Percentiles rank a stretch among this genome's conserved stretches.
These are phyloP conservation scores for Pterocarpus macrocarpus DNA, from an alignment of 306 rosid genomes.

Conservation along the genomic window DNA sequence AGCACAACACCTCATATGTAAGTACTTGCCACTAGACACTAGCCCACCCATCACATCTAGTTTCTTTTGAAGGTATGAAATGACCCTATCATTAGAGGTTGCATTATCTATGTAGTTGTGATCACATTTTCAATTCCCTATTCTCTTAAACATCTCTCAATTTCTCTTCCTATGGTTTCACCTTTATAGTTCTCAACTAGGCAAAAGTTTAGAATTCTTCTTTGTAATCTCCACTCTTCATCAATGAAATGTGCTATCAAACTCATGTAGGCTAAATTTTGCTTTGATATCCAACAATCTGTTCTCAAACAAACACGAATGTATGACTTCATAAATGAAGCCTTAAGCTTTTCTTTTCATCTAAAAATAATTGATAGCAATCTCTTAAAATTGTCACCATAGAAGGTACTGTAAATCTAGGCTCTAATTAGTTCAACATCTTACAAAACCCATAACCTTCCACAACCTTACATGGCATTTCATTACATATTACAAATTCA, in stretches of 20 bases:
- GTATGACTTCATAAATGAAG: too few species aligned
- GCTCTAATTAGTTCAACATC: not conserved
- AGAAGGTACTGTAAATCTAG: not conserved
- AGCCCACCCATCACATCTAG: not conserved
- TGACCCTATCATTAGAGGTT: conserved; percentile 2
- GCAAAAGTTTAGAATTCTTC: conserved; percentile 5
- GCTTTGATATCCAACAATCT: conserved; percentile 3
- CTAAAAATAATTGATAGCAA: too few species aligned
- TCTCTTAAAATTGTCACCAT: not conserved
- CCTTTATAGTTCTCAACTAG: not conserved
- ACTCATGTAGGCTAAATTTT: not conserved
- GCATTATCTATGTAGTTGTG: conserved; percentile 5
- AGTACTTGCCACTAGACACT: not conserved
- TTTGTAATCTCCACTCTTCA: not conserved
- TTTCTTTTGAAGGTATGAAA: conserved; percentile 10
- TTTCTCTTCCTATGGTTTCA: not conserved
- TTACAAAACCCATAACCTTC: not conserved
- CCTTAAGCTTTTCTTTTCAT: too few species aligned
- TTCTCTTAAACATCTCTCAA: conserved; percentile 6
- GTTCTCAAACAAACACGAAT: conserved; percentile 4
- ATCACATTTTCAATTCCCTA: not conserved
- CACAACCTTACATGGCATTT: not conserved
- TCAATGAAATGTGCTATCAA: not conserved
- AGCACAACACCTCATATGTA: not conserved
- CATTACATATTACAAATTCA: not conserved